Base-by-base conservation (phyloP, 495 filamentous ascomycete genomes). In the Staphylotrichum longicolle region DNA sequence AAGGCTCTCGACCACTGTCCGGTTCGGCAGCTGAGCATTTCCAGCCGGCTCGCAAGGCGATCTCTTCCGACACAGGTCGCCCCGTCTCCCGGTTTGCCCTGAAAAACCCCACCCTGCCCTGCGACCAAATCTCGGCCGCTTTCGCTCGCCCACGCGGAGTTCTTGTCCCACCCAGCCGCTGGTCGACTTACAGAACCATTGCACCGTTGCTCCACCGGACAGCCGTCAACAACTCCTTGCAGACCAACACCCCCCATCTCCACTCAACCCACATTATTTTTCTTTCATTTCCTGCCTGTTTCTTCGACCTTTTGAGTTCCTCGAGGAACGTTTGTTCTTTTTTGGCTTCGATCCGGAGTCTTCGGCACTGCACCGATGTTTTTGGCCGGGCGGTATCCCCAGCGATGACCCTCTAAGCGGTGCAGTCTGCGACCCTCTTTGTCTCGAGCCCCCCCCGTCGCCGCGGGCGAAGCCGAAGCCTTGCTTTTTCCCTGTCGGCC, bases 211-310 rank as follows among this genome's bases (percentile, higher is more conserved):
- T 60, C 52, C 46, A 60, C 56, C 53, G 52, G 52, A 30, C 60
- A 62, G 52, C 60, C 60, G 53, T 50, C 59, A 48, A 35, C 59
- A 20, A 61, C 41, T 27, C 20, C 40, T 33, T 20, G 32, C 49
- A 42, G 56, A 44, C 45, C 55, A 27, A 35, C 54, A 27, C 9
- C n/a, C 44, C 58, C 52, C 45, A 65, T 70, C 72, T 73, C 72
- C 70, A 73, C 70, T 68, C 70, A 73, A 58, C 67, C 70, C 70
- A 71, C 72, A 67, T 68, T 65, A 63, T 68, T 68, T 65, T 63
- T 65, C 32, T 64, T 65, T 68, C 48, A 57, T 69, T 72, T 60
- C 61, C 52, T 58, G 35, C 48, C 49, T 57, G 55, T 34, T 45
- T 27, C 30, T 27, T 55, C 42, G 44, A 37, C 55, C 52, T 7